These are phyloP conservation scores for Myxozyma udenii DNA, from an alignment of 805 yeast genomes.

Conservation along the genomic window DNA sequence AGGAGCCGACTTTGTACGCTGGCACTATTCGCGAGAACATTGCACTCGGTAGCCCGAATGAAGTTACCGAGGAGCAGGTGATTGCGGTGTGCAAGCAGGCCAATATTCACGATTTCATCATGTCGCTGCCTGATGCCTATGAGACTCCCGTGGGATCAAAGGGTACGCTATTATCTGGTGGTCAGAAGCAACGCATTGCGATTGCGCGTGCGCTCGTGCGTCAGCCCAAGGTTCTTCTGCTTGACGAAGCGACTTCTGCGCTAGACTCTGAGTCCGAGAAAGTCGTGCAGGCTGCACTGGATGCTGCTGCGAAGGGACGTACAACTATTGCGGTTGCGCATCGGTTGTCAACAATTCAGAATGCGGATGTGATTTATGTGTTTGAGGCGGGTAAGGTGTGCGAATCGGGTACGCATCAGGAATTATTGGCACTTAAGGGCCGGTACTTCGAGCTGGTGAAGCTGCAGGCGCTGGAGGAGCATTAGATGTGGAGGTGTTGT, in stretches of 20 bases:
- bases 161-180: slow-evolving; percentile 58
- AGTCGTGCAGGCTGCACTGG: slow-evolving; percentile 60
- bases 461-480: slow-evolving; percentile 45
- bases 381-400: slow-evolving; percentile 53
- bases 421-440: slow-evolving; percentile 39
- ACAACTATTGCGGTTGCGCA: slow-evolving; percentile 76
- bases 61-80: slow-evolving; percentile 42
- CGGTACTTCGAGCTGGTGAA: slow-evolving; percentile 43
- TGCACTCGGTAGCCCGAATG: slow-evolving; percentile 44
- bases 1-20: slow-evolving; percentile 61
- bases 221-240: slow-evolving; percentile 52
- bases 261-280: slow-evolving; percentile 60
- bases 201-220: slow-evolving; percentile 62
- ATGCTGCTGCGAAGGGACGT: slow-evolving; percentile 56
- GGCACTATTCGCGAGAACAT: slow-evolving; percentile 57
- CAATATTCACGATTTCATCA: slow-evolving; percentile 53
- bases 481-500: neutral
- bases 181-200: slow-evolving; percentile 63
- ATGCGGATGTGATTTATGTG: slow-evolving; percentile 52
- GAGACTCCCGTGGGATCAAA: slow-evolving; percentile 50
- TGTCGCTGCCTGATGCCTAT: slow-evolving; percentile 51
- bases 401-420: slow-evolving; percentile 50
- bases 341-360: slow-evolving; percentile 57
- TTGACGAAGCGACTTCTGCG: slow-evolving; percentile 59
- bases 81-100: slow-evolving; percentile 49